Conservation (phyloP, 768 basidiomycete species). For the Mycena maculata region DNA sequence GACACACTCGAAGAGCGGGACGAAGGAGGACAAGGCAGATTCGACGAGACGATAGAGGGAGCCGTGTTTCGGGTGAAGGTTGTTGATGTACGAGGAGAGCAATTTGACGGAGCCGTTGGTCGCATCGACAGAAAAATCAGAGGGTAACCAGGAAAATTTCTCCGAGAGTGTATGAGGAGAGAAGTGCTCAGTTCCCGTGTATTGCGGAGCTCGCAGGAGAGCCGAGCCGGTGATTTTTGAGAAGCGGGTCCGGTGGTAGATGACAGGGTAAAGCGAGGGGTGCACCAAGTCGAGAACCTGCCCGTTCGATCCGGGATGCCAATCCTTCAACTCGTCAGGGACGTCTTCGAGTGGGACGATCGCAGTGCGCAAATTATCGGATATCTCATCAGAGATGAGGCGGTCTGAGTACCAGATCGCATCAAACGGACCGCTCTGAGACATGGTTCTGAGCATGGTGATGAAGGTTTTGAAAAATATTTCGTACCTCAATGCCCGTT, state of each 20-base stretch:
- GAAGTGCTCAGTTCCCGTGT: background rate
- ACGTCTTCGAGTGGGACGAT: constrained; percentile 50
- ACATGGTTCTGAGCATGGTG: no score
- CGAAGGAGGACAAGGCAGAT: constrained; percentile 31
- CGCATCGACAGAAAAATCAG: constrained; percentile 40
- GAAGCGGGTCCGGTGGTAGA: constrained; percentile 50
- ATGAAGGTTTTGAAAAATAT: background rate
- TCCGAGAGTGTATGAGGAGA: constrained; percentile 22
- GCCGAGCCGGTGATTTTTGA: background rate
- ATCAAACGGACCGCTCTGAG: constrained; percentile 35
- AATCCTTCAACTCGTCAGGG: constrained; percentile 52
- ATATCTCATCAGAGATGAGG: constrained; percentile 42
- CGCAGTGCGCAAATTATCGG: constrained; percentile 39
- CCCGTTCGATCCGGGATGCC: constrained; percentile 58
- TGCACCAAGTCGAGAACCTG: constrained; percentile 60
- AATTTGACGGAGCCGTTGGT: constrained; percentile 31
- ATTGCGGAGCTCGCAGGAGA: background rate
- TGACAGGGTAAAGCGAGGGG: constrained; percentile 55
- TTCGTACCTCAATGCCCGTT: constrained; percentile 31
- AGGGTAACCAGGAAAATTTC: constrained; percentile 42
- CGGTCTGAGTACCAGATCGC: constrained; percentile 45
- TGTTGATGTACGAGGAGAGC: constrained; percentile 42
- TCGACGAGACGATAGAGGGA: constrained; percentile 35
- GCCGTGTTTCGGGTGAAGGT: constrained; percentile 38
- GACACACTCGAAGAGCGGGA: constrained; percentile 44